Evolutionary conservation across 1,284 basidiomycete species (phyloP), one percentile per base, ranked within the genome.

Genomic region (Ceratobasidium sp.): DNA sequence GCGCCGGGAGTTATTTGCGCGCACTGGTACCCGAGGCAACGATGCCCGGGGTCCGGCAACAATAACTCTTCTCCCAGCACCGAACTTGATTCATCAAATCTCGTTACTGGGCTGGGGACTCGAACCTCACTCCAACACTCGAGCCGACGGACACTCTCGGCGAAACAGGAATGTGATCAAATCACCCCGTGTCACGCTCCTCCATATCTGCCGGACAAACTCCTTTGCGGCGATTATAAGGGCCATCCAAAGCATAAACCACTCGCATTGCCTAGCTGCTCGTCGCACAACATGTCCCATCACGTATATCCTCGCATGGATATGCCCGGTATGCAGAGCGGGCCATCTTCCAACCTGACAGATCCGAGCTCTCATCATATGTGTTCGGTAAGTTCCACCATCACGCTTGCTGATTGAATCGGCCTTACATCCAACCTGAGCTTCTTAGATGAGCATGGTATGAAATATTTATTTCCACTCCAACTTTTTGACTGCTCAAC

Each of bases 361-460:
- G 65, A 67, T 51, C 35, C 65, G 33, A 37, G 33, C 31, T 39
- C 49, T 6, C 23, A 26, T 26, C 64, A 67, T 28, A 67, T 35
- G n/a, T 54, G 65, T 33, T 54, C 65, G n/a, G 65, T 67, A 17
- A 39, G 65, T 37, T 37, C 11, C n/a, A 54, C 31, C 23, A 15
- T 47, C 37, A 26, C 10, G 17, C 10, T 37, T 13, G 15, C 26
- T 5, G 31, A 17, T 26, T 33, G 10, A 53, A 49, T 26, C 39
- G 20, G 17, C 33, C 33, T 35, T 8, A 35, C 39, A 13, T 42
- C 3, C 39, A 6, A 10, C 28, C 15, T 11, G 54, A 4, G 13
- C 45, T 26, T 33, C n/a, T 17, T 26, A 75, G 71, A 75, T 75
- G 71, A 75, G 35, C 49, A 75, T 75, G 71, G 71, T 75, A 39